A percentile compares a stretch with the other conserved stretches of the same genome.
Conservation (phyloP, 352 stramenopile genomes). For the Aphanomyces stellatus region DNA sequence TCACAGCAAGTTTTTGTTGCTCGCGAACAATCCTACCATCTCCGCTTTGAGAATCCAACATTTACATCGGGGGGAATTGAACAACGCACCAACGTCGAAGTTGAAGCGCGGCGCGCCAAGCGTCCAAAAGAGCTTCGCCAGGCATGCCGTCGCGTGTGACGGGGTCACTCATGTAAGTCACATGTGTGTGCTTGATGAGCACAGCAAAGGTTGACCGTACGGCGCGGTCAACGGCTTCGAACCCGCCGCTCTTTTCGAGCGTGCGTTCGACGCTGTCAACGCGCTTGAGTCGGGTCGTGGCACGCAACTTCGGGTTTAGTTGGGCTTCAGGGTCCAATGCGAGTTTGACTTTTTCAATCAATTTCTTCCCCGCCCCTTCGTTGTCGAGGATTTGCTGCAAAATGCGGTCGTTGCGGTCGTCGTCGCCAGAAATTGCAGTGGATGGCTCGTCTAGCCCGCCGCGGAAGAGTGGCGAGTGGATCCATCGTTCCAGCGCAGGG, state of each 20-base stretch:
- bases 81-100: conserved; percentile 59
- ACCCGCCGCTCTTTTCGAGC: conserved; percentile 76
- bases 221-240: conserved; percentile 70
- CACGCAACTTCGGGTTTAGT: conserved; percentile 55
- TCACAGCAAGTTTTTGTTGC: conserved; percentile 73
- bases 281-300: conserved; percentile 45
- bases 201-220: conserved; percentile 73
- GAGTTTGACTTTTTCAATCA: conserved; percentile 71
- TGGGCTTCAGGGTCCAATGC: conserved; percentile 43
- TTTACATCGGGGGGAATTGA: too few relatives aligned
- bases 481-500: conserved; percentile 33
- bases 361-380: conserved; percentile 57
- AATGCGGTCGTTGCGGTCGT: conserved; percentile 40
- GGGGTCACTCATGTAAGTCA: conserved; percentile 54
- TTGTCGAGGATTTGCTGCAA: conserved; percentile 71
- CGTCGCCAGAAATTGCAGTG: not conserved
- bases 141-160: conserved; percentile 47
- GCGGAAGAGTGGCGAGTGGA: conserved; percentile 42
- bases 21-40: conserved; percentile 85
- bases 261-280: conserved; percentile 78
- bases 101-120: conserved; percentile 66
- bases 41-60: too few relatives aligned
- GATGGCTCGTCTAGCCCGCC: conserved; percentile 35
- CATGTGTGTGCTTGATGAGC: conserved; percentile 73
- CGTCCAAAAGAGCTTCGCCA: conserved; percentile 59